phyloP scores from a whole-genome alignment of 73 alveolate genomes.

The Blepharisma japonicum region DNA sequence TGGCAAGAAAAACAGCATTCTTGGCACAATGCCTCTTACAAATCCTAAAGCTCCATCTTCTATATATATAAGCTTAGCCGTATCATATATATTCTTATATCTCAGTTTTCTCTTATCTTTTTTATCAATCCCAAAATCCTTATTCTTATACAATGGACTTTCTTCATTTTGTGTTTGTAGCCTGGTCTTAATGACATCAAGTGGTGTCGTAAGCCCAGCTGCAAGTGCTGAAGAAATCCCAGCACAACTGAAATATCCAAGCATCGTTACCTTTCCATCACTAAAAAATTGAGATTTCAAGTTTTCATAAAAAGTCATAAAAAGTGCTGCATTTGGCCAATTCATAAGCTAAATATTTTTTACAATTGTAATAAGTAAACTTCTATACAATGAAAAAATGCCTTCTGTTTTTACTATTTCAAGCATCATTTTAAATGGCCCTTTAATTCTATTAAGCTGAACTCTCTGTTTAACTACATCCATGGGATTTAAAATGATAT shows the following conservation, averaged over 20 bases:
- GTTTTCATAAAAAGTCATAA: slow-evolving; percentile 79
- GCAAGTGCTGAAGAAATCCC: slow-evolving; percentile 83
- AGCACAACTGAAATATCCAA: slow-evolving; percentile 74
- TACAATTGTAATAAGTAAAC: slow-evolving; percentile 73
- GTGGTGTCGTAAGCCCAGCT: slow-evolving; percentile 73
- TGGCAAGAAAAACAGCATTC: slow-evolving; percentile 44
- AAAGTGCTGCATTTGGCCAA: slow-evolving; percentile 70
- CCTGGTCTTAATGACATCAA: slow-evolving; percentile 82
- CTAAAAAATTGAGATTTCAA: slow-evolving; percentile 47
- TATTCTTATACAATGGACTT: not conserved
- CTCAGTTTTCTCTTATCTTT: slow-evolving; percentile 26
- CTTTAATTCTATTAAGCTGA: slow-evolving; percentile 45
- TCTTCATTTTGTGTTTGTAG: slow-evolving; percentile 58
- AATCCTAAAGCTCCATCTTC: slow-evolving; percentile 54
- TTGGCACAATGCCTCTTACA: slow-evolving; percentile 47
- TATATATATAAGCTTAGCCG: slow-evolving; percentile 28
- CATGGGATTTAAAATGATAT: slow-evolving; percentile 77
- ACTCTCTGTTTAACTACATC: slow-evolving; percentile 81
- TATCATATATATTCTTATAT: slow-evolving; percentile 30
- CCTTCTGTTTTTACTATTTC: slow-evolving; percentile 70
- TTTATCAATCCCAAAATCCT: not conserved
- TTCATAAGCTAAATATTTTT: slow-evolving; percentile 44
- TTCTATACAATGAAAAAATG: slow-evolving; percentile 51
- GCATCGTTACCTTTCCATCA: slow-evolving; percentile 49
- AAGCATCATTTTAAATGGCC: slow-evolving; percentile 37